Evolutionary conservation across 2,329 filamentous ascomycete genomes (phyloP), one percentile per base, ranked within the genome.

Genomic region (Huntiella abstrusa): DNA sequence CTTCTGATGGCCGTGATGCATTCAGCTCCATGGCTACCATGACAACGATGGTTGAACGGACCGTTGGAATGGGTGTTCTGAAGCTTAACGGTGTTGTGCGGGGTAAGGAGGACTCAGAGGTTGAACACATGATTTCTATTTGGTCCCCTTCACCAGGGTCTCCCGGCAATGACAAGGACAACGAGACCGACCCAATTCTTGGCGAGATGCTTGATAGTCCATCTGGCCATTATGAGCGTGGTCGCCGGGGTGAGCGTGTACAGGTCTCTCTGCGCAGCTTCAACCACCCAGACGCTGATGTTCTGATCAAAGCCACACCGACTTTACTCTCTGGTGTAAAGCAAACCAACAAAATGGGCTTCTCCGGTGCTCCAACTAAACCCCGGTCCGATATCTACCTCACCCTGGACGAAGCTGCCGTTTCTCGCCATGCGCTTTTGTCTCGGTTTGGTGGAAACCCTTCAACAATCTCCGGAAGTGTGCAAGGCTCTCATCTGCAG

Each of bases 371-470:
- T 1, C 88, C 91, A 0, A 86, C 81, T 0, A 87, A 85, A 58
- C 71, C 82, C 12, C 72, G 92, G 55, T 95, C 86, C 8, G 92
- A 98, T 59, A 96, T 98, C 43, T 98, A 98, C 58, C 62, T 98
- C 39, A 95, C 86, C 0, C 62, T 98, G 41, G 76, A 77, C 49
- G 78, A 85, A 52, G 83, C 85, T 0, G 69, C 78, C n/a, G 66
- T 98, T 17, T 78, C 80, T 13, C 77, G 77, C 48, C 84, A 93
- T 55, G 78, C 81, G 33, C 59, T 79, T 0, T 59, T 80, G n/a
- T 79, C 75, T 5, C 65, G 75, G n/a, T 73, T 65, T 37, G 69
- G 67, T 16, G 85, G 84, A n/a, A 83, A 81, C 51, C 78, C 88
- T 8, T 77, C 80, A 2, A 66, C 88, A 1, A 70, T 83, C 28